phyloP scores from a whole-genome alignment of 2,329 filamentous ascomycete genomes.

The Phaeosphaeriaceae sp. region DNA sequence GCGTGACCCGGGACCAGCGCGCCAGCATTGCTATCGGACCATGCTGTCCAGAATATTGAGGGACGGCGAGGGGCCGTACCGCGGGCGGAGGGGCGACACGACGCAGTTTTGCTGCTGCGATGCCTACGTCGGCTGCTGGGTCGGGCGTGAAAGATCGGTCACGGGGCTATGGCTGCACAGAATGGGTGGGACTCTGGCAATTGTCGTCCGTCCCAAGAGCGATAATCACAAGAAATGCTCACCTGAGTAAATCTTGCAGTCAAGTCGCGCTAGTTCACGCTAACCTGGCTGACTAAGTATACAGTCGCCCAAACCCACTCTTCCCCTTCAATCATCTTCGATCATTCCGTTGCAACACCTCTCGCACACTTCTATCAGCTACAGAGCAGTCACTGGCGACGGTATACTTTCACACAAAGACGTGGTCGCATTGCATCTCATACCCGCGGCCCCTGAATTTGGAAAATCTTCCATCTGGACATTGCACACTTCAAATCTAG shows the following conservation, averaged over 20 bases:
- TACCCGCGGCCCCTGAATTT: not conserved
- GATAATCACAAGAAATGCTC: not conserved
- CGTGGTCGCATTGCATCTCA: not conserved
- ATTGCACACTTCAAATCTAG: not conserved
- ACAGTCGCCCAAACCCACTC: not conserved
- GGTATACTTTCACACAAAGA: not conserved
- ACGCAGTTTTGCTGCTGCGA: conserved; percentile 19
- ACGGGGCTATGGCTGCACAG: not conserved
- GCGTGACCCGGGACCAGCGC: conserved; percentile 71
- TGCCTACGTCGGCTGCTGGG: not conserved
- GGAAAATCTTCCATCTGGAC: not conserved
- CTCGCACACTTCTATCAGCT: not conserved
- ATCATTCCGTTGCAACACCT: not conserved
- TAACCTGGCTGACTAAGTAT: not conserved
- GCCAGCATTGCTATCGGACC: conserved; percentile 65
- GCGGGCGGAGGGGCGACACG: conserved; percentile 17
- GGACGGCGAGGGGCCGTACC: conserved; percentile 25
- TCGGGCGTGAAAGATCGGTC: not conserved
- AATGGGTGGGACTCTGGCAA: not conserved
- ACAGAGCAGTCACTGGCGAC: not conserved
- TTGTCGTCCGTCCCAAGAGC: not conserved
- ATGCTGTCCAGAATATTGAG: conserved; percentile 35
- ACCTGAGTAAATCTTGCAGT: not conserved
- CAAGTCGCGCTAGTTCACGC: not conserved
- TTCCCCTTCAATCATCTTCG: not conserved